Percentiles rank a stretch among this genome's conserved stretches.
Conservation (phyloP, 805 yeast species). For the Candida michaelii region DNA sequence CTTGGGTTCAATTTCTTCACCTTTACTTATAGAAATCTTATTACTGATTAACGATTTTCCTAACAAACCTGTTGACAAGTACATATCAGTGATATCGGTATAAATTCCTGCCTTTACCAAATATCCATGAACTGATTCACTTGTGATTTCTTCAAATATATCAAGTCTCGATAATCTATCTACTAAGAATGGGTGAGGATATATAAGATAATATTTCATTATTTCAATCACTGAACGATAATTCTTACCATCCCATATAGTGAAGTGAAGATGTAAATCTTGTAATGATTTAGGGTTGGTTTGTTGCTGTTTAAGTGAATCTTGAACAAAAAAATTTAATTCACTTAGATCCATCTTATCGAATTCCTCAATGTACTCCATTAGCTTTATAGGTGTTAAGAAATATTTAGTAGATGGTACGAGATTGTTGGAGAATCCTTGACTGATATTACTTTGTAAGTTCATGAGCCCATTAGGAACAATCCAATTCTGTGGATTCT, state of each 20-base stretch:
- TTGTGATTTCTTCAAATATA: background rate
- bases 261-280: constrained; percentile 27
- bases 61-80: constrained; percentile 9
- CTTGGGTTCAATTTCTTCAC: constrained; percentile 18
- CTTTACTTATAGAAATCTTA: constrained; percentile 16
- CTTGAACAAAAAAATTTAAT: constrained; percentile 21
- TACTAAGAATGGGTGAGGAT: constrained; percentile 28
- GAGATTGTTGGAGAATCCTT: constrained; percentile 28
- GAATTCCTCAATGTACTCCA: constrained; percentile 11
- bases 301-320: constrained; percentile 19
- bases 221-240: constrained; percentile 24
- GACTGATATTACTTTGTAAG: constrained; percentile 21
- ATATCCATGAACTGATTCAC: background rate
- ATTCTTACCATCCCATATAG: constrained; percentile 32
- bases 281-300: constrained; percentile 18
- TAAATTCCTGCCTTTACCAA: constrained; percentile 9
- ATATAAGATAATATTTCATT: constrained; percentile 28
- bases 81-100: constrained; percentile 10
- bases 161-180: constrained; percentile 1
- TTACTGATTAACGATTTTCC: constrained; percentile 6
- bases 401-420: constrained; percentile 22
- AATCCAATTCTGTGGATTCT: constrained; percentile 28
- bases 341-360: constrained; percentile 17
- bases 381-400: constrained; percentile 22
- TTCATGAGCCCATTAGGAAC: constrained; percentile 18